A percentile compares a stretch with the other conserved stretches of the same genome.
These are phyloP conservation scores for Uncinocarpus reesii DNA, from an alignment of 2,329 filamentous ascomycete species.

Conservation along the genomic window DNA sequence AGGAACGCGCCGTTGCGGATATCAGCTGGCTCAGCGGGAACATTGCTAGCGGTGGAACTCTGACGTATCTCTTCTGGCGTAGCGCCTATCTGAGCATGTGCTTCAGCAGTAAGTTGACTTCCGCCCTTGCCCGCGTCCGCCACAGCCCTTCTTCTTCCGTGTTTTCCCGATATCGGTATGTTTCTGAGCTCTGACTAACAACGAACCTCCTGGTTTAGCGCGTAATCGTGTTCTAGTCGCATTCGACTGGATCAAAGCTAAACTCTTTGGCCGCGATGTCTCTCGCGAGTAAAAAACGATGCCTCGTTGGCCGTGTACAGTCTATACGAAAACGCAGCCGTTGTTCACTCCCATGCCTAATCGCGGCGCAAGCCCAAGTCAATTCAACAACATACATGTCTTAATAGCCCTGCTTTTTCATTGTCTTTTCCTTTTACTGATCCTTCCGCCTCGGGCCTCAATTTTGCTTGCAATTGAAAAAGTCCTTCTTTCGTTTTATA, in stretches of 20 bases:
- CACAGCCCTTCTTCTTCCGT: not conserved
- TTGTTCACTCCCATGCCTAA: not conserved
- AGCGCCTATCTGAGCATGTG: constrained; percentile 99
- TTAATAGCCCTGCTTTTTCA: not conserved
- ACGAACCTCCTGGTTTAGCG: constrained; percentile 41
- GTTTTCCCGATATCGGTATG: constrained; percentile 4
- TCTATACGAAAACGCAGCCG: not conserved
- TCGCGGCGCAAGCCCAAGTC: not conserved
- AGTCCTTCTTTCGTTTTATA: not conserved
- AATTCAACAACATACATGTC: not conserved
- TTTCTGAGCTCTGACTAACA: constrained; percentile 19
- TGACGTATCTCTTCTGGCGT: constrained; percentile 98
- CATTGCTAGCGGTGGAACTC: constrained; percentile 78
- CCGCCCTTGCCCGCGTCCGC: not conserved
- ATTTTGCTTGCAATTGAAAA: not conserved
- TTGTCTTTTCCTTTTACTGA: not conserved
- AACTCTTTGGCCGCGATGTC: constrained; percentile 90
- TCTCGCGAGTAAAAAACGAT: constrained; percentile 33
- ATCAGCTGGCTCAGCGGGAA: constrained; percentile 97
- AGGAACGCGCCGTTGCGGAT: constrained; percentile 94
- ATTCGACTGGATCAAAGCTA: constrained; percentile 94
- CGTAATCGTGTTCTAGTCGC: constrained; percentile 89
- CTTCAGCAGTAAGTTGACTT: constrained; percentile 77
- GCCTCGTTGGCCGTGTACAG: not conserved
- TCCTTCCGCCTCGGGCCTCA: not conserved